Evolutionary conservation across 305 asterid species (phyloP), one percentile per base, ranked within the genome.

Genomic region (Solanum hybrid): DNA sequence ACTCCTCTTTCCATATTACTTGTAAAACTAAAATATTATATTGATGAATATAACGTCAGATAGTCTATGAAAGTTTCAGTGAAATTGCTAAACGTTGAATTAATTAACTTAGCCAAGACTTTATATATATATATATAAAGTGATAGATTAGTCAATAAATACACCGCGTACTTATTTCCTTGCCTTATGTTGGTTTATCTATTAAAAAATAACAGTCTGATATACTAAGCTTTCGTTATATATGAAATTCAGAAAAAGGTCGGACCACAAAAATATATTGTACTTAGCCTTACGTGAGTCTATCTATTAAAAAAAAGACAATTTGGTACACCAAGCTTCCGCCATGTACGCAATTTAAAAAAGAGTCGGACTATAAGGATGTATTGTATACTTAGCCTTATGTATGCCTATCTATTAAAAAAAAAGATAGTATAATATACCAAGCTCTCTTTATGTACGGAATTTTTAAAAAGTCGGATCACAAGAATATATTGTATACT

Each of bases 161-260:
- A 46, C 64, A 46, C 64, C 3, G 22, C 64, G 64, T 46, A 14
- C 64, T 16, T 51, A 16, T 51, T 51, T 51, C 9, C 64, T 14
- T 14, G 64, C 64, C 64, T 46, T 0, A 16, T 5, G 64, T 14
- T 51, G 64, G 22, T 46, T 0, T 46, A 46, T 46, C 60, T 46
- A 46, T 46, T 46, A 13, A 46, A 46, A 46, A 13, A 46, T 0
- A 0, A 51, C 4, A 6, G 22, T 16, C 0, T 14, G 22, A 14
- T 46, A 46, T 14, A 51, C 20, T 51, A 14, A 51, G 22, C 0
- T 51, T 51, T 51, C 22, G 8, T 51, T 51, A 46, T 46, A 5
- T 46, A 2, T 16, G 22, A 0, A 5, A 46, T 46, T 16, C 0
- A 46, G 64, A 14, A 0, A 46, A 46, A 2, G 0, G 8, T 46